A percentile compares a stretch with the other conserved stretches of the same genome.
phyloP scores from a whole-genome alignment of 208 protist genomes.

The Acanthamoeba sp. region DNA sequence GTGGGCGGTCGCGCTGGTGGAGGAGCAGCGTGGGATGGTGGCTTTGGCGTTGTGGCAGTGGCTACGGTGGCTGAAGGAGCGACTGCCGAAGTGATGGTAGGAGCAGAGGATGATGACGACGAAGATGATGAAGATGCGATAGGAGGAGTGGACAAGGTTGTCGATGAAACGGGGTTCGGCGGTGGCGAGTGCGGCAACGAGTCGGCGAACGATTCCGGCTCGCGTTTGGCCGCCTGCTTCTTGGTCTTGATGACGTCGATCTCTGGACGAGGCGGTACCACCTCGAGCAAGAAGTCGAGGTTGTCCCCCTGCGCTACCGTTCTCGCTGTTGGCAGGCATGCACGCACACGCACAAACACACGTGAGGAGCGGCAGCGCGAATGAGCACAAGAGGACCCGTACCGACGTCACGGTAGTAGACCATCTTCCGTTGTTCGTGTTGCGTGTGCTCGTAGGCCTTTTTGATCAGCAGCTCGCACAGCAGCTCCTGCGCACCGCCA shows the following conservation, averaged over 20 bases:
- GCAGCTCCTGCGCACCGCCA: conserved; percentile 9
- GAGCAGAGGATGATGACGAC: neutral
- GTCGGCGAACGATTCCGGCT: neutral
- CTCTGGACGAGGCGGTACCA: conserved; percentile 17
- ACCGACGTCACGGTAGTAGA: conserved; percentile 60
- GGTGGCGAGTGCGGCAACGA: neutral
- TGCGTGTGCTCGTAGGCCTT: conserved; percentile 53
- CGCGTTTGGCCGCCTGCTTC: neutral
- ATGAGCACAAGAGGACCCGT: neutral
- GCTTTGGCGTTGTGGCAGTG: neutral
- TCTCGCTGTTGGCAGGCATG: neutral
- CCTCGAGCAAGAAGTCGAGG: conserved; percentile 51
- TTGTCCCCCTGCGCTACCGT: conserved; percentile 1
- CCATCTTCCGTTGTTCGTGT: conserved; percentile 25
- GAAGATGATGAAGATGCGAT: neutral
- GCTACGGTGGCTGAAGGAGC: too few relatives aligned
- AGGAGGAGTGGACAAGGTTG: neutral
- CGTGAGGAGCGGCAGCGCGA: neutral
- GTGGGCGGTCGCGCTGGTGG: neutral
- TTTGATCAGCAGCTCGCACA: conserved; percentile 12
- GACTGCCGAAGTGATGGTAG: neutral
- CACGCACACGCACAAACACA: neutral
- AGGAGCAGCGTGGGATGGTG: neutral
- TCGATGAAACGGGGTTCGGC: neutral
- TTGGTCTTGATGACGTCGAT: neutral